Evolutionary conservation across 805 yeast species (phyloP).

Genomic region (Kodamaea lidongshanica): DNA sequence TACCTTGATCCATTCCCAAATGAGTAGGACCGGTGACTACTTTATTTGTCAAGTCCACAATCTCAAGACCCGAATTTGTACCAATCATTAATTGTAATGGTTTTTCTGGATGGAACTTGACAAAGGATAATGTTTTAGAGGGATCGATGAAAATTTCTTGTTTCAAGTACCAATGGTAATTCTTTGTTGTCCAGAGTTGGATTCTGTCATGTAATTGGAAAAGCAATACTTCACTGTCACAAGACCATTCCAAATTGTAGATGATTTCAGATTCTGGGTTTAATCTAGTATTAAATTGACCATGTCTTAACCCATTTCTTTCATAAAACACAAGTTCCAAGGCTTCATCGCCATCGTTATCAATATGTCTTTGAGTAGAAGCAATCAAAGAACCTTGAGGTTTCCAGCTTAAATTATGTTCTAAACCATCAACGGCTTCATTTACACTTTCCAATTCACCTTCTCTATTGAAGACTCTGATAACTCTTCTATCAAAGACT

Average conservation of each 20-base stretch:
- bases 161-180: slow-evolving; percentile 93
- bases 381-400: slow-evolving; percentile 89
- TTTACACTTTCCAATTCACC: slow-evolving; percentile 76
- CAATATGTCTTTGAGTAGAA: slow-evolving; percentile 61
- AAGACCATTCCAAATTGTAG: slow-evolving; percentile 65
- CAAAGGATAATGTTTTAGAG: slow-evolving; percentile 31
- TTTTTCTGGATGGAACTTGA: slow-evolving; percentile 86
- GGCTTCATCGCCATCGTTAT: slow-evolving; percentile 44
- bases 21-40: slow-evolving; percentile 62
- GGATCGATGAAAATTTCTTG: slow-evolving; percentile 52
- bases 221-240: slow-evolving; percentile 72
- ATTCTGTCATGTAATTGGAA: slow-evolving; percentile 54
- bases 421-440: slow-evolving; percentile 83
- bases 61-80: slow-evolving; percentile 44
- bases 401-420: slow-evolving; percentile 73
- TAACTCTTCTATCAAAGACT: slow-evolving; percentile 55
- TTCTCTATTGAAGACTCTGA: slow-evolving; percentile 76
- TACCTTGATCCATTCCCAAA: slow-evolving; percentile 68
- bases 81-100: slow-evolving; percentile 70
- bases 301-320: slow-evolving; percentile 87
- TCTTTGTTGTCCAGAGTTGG: slow-evolving; percentile 87
- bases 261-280: slow-evolving; percentile 43
- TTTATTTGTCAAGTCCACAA: slow-evolving; percentile 61
- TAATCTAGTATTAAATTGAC: slow-evolving; percentile 69
- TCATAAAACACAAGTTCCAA: slow-evolving; percentile 74